These are phyloP conservation scores for Botrytis fabae DNA, from an alignment of 2,329 filamentous ascomycete species.

Conservation along the genomic window DNA sequence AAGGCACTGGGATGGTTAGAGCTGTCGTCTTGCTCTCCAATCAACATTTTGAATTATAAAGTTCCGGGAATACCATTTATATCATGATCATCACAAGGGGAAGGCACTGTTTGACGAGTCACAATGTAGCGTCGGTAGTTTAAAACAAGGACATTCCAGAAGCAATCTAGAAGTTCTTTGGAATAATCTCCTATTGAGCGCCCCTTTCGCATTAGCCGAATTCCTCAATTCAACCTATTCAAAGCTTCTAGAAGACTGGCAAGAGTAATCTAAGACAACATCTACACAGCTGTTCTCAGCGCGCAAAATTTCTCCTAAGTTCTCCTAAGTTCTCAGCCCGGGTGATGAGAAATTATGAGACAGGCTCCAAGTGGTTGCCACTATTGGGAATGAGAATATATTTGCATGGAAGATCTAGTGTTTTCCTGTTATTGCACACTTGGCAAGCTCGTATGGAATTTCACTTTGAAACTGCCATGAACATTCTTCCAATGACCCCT, in stretches of 20 bases:
- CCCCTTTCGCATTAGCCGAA: slow-evolving; percentile 9
- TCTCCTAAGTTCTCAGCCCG: neutral
- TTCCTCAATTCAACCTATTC: neutral
- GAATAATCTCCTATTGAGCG: neutral
- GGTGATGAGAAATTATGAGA: neutral
- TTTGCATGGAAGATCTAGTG: neutral
- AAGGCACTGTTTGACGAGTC: neutral
- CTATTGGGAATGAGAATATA: neutral
- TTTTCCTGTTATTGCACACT: neutral
- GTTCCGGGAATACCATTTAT: neutral
- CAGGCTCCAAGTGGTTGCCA: slow-evolving; percentile 1
- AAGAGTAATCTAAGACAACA: neutral
- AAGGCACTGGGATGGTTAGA: slow-evolving; percentile 32
- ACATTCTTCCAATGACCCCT: neutral
- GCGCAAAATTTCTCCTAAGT: no score
- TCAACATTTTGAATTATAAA: neutral
- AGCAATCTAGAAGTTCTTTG: slow-evolving; percentile 7
- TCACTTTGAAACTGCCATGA: neutral
- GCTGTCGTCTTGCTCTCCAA: slow-evolving; percentile 18
- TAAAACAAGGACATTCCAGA: neutral
- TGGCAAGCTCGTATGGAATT: neutral
- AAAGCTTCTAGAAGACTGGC: neutral
- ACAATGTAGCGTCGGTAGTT: neutral
- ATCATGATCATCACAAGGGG: neutral
- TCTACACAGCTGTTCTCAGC: neutral